Evolutionary conservation across 148 eudicot genomes (phyloP).

Genomic region (Rhododendron williamsianum): DNA sequence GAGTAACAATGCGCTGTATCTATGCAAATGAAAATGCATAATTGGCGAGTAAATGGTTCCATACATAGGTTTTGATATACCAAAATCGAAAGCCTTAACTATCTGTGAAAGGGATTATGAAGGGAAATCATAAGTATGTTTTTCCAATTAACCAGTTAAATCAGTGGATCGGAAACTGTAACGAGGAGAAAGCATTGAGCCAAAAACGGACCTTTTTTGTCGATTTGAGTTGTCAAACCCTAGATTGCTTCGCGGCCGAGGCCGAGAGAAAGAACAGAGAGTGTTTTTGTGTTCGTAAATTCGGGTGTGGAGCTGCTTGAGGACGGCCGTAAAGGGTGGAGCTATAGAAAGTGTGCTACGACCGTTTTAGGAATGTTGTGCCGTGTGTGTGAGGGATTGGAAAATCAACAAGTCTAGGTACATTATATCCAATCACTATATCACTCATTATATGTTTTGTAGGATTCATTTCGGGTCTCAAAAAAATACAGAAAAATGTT

Average conservation of each 20-base stretch:
- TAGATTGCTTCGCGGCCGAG: slow-evolving; percentile 8
- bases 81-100: neutral
- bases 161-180: neutral
- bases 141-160: neutral
- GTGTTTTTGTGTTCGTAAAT: neutral
- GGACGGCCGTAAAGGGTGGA: slow-evolving; percentile 6
- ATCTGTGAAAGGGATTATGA: neutral
- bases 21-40: neutral
- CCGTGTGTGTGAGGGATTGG: too few species aligned
- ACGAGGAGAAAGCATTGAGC: neutral
- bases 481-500: too few species aligned
- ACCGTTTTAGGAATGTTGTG: neutral
- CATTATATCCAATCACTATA: too few species aligned
- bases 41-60: neutral
- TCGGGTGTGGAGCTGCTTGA: neutral
- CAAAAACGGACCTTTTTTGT: neutral
- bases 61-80: neutral
- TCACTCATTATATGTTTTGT: too few species aligned
- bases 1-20: neutral
- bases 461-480: too few species aligned
- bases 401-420: too few species aligned
- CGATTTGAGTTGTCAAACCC: slow-evolving; percentile 6
- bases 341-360: neutral
- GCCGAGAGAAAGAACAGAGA: neutral
- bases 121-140: neutral